Evolutionary conservation across 1,139 yeast species (phyloP), one percentile per base, ranked within the genome.

Genomic region (Taphrina sp.): DNA sequence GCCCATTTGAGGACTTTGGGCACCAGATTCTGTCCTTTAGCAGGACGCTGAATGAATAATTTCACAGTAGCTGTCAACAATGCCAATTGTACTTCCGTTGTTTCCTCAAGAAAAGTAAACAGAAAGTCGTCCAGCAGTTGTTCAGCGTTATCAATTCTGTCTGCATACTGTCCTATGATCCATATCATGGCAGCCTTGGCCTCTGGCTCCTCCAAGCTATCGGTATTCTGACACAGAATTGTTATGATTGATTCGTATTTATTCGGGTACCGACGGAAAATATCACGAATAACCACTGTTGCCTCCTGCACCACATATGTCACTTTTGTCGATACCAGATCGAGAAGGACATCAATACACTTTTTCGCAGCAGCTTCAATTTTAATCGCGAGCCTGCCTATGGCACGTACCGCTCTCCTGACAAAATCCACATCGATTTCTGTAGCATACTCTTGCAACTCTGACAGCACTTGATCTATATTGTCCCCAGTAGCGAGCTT

Each of bases 371-470:
- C 73, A 0, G 77, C 74, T 51, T 72, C 78, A 23, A 88, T 71
- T 64, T 87, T 88, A 29, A 89, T 82, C 0, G 96, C 95, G 35
- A 92, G 72, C 64, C 88, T 86, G 1, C 96, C 96, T 62, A 92
- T 82, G 0, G 96, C 95, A 58, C 95, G 73, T 2, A 90, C 83
- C 0, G 96, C 88, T 64, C 88, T 87, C 56, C 95, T 74, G 1
- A 94, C 87, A 82, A 87, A 85, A 57, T 86, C 84, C 7, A 83
- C 79, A 67, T 88, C 95, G 29, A 87, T 83, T 63, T 87, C 95
- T 0, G 90, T 79, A 3, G 95, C 94, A 67, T 89, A 88, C 64
- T 86, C 95, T 62, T 83, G 85, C 43, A 90, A 70, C 66, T 90
- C 97, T 23, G 80, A 73, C 45, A 89, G 70, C 0, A 90, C 92